Base-by-base conservation (phyloP, 768 basidiomycete genomes). In the Kwoniella sp. region DNA sequence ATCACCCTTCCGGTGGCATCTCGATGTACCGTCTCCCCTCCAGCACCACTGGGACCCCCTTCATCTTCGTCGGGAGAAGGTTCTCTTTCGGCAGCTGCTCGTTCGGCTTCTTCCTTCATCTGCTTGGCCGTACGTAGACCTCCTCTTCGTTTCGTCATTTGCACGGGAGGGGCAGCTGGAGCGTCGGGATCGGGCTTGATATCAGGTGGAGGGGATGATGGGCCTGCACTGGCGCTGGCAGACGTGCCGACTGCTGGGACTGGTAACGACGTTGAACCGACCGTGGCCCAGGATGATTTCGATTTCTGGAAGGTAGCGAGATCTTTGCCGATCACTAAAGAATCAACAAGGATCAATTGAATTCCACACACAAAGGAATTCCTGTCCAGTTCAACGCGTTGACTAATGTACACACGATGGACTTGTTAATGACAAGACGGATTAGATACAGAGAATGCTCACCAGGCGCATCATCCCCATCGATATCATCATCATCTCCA, bases 1-100 rank as follows among this genome's bases (percentile, higher is more conserved):
- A 98, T 90, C 83, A 89, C 90, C 75, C 88, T 85, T 36, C 96
- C 96, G 19, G 85, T 84, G 17, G 88, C 83, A 79, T 98, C 95
- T 75, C 96, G 91, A 80, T 99, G 96, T 13, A 99, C 86, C 0
- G 96, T 99, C 78, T 92, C 67, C 1, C 59, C 74, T 1, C 69
- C 61, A 24, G 76, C 73, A 17, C 67, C 69, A 17, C 29, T 21
- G 15, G 48, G 59, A 19, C 56, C 70, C 13, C 70, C 71, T 1
- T 58, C 72, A 3, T 68, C 64, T 17, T 44, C 21, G 21, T 49
- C 22, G 4, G 73, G 69, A 0, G 74, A 69, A 1, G 71, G 68
- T 49, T 60, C 50, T 13, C 64, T 58, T 9, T 54, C 68, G 1
- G 77, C 68, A 19, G 84, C 65, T 85, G 78, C 55, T 83, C 84